These are phyloP conservation scores for Ascochyta clinopodiicola DNA, from an alignment of 2,329 filamentous ascomycete genomes.

Conservation along the genomic window DNA sequence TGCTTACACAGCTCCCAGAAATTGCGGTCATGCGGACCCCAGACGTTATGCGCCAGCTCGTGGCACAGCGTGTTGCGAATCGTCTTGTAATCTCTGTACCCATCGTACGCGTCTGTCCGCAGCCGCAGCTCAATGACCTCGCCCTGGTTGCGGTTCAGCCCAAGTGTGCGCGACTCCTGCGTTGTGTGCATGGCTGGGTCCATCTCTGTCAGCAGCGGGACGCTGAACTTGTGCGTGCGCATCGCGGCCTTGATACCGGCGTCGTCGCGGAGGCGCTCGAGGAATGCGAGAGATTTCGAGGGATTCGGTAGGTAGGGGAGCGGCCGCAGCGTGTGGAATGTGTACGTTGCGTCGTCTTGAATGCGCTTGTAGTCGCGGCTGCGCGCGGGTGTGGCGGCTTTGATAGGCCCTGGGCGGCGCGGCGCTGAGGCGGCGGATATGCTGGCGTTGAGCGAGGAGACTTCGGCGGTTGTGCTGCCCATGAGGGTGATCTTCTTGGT, in stretches of 20 bases:
- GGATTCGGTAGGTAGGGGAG: conserved; percentile 80
- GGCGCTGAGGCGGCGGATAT: conserved; percentile 49
- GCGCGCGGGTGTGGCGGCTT: conserved; percentile 48
- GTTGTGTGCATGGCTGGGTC: conserved; percentile 84
- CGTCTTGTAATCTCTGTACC: conserved; percentile 89
- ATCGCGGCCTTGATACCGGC: conserved; percentile 85
- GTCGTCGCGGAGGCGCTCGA: conserved; percentile 79
- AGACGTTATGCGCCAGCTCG: conserved; percentile 92
- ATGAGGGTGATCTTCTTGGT: conserved; percentile 70
- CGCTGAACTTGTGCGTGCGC: conserved; percentile 82
- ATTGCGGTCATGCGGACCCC: conserved; percentile 78
- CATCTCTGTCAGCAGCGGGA: conserved; percentile 93
- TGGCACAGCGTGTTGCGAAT: conserved; percentile 94
- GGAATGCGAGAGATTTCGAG: conserved; percentile 71
- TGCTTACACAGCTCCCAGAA: conserved; percentile 90
- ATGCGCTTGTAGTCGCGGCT: conserved; percentile 56
- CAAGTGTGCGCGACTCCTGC: conserved; percentile 81
- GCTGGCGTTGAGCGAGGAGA: conserved; percentile 59
- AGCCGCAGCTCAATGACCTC: conserved; percentile 90
- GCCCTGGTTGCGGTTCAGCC: conserved; percentile 84
- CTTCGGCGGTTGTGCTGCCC: conserved; percentile 67
- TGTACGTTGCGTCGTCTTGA: conserved; percentile 72
- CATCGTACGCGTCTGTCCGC: conserved; percentile 92
- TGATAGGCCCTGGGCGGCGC: conserved; percentile 50
- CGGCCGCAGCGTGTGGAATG: conserved; percentile 78